Conservation (phyloP, 2,329 filamentous ascomycete species). For the Arachnomyces sp. region DNA sequence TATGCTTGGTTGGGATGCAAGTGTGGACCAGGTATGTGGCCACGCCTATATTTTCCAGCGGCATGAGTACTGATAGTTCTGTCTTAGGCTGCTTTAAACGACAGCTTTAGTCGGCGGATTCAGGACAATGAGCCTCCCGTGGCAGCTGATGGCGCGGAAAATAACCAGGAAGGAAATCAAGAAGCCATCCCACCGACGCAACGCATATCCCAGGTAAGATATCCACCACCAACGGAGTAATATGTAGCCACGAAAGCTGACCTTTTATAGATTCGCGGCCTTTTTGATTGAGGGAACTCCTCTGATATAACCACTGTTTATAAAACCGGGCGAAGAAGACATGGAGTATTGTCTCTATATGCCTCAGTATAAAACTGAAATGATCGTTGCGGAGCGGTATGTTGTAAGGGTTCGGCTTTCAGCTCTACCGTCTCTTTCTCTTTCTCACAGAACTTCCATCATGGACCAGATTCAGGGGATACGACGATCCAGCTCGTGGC, state of each 20-base stretch:
- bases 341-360: too few species aligned
- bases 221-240: not conserved
- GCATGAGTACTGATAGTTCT: slow-evolving; percentile 1
- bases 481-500: slow-evolving; percentile 72
- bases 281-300: slow-evolving; percentile 33
- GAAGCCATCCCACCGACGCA: slow-evolving; percentile 42
- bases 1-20: slow-evolving; percentile 56
- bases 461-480: slow-evolving; percentile 2
- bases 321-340: too few species aligned
- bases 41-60: not conserved
- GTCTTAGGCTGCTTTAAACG: slow-evolving; percentile 24
- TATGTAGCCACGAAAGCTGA: slow-evolving; percentile 16
- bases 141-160: slow-evolving; percentile 7
- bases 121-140: slow-evolving; percentile 28
- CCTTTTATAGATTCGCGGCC: slow-evolving; percentile 22
- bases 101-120: slow-evolving; percentile 21
- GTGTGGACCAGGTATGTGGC: slow-evolving; percentile 40
- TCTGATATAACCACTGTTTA: too few species aligned
- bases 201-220: slow-evolving; percentile 39
- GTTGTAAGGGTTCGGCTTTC: too few species aligned
- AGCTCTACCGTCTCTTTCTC: too few species aligned
- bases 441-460: slow-evolving; percentile 1
- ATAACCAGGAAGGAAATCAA: slow-evolving; percentile 21
- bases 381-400: too few species aligned
- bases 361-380: too few species aligned